These are phyloP conservation scores for Penicillium paxilli DNA, from an alignment of 495 filamentous ascomycete species.

Conservation along the genomic window DNA sequence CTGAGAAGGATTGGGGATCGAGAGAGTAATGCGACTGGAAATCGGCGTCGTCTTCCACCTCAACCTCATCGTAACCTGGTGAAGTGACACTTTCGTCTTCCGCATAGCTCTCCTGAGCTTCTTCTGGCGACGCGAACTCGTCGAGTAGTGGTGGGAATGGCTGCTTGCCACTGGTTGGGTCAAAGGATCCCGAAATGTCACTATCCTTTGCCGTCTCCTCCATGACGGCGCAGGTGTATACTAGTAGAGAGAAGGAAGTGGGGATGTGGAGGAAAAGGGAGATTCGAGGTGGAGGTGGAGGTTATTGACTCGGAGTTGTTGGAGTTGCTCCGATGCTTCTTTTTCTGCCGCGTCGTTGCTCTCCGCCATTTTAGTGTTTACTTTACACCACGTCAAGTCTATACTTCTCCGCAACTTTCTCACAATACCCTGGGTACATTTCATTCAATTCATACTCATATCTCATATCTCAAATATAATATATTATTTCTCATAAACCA, in stretches of 20 bases:
- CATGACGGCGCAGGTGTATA: not conserved
- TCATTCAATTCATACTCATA: no score
- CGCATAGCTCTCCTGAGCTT: conserved; percentile 24
- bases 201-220: conserved; percentile 5
- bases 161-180: conserved; percentile 40
- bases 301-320: no score
- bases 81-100: conserved; percentile 33
- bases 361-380: no score
- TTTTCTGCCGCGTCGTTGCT: no score
- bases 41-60: conserved; percentile 44
- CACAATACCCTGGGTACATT: no score
- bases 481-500: conserved; percentile 41
- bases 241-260: not conserved
- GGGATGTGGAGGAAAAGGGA: not conserved
- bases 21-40: conserved; percentile 50
- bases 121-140: conserved; percentile 27
- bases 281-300: no score
- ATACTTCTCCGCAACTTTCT: no score
- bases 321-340: no score
- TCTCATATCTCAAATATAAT: no score
- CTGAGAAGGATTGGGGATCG: conserved; percentile 41
- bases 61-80: conserved; percentile 30
- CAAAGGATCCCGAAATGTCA: conserved; percentile 22
- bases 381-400: no score
- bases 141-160: conserved; percentile 42